Evolutionary conservation across 2,329 filamentous ascomycete genomes (phyloP), one percentile per base, ranked within the genome.

Genomic region (Thielaviopsis populi): DNA sequence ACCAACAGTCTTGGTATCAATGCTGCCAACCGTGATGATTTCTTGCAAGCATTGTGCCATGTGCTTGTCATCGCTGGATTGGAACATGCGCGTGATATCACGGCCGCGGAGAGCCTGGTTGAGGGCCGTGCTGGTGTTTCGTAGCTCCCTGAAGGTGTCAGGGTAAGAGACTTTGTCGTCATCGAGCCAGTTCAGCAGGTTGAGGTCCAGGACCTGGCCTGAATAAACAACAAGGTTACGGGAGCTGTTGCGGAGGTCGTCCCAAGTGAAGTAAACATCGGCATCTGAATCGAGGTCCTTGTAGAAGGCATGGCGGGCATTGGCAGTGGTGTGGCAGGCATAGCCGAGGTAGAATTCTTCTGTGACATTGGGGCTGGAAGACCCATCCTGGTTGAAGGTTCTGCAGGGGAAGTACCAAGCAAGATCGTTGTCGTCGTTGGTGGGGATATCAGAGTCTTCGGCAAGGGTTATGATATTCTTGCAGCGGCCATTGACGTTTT

Each of bases 361-460:
- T 0, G 89, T 91, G 50, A 77, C 73, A 72, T 99, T 96, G 1
- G 88, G 86, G 67, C 82, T 75, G 27, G 80, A 83, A 1, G 91
- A 96, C 27, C 94, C 94, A 72, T 99, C 94, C 75, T 97, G 94
- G 69, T 95, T 95, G 79, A 91, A 95, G 1, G 88, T 80, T 3
- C 81, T 86, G 78, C 94, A 99, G 2, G 94, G 94, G 72, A 97
- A 97, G 73, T 99, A 99, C 92, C 94, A 99, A 1, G 87, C 94
- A 67, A 99, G 76, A 65, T 95, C 77, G 11, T 85, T 84, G 62
- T 85, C 76, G 30, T 74, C 75, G 71, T 95, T 86, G 5, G 87
- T 88, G 1, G 91, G 90, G 8, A 99, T 84, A 69, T 90, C 86
- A 0, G 91, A 95, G 63, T 78, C 78, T 1, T 80, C 72, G 0